A percentile compares a stretch with the other conserved stretches of the same genome.
Evolutionary conservation across 225 moss, liverwort and hornwort genomes (phyloP).

Genomic region (Bryum argenteum): DNA sequence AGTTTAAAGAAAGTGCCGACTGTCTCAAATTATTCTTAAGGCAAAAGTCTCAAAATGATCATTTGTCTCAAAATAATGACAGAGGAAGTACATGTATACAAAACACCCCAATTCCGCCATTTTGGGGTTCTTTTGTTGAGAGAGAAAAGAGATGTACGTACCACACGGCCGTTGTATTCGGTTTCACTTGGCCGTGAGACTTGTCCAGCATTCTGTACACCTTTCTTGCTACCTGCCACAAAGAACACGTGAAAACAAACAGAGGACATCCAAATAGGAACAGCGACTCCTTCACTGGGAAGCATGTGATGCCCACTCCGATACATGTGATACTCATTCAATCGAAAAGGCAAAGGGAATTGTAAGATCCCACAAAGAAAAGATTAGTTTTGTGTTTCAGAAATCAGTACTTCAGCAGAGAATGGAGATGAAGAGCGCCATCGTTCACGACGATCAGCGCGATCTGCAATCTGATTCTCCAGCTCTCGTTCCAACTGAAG

Average conservation of each 20-base stretch:
- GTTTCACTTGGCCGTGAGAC: constrained; percentile 35
- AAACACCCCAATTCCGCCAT: no score
- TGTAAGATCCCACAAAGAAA: no score
- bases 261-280: constrained; percentile 1
- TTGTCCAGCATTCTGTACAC: constrained; percentile 41
- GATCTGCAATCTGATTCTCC: constrained; percentile 37
- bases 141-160: constrained; percentile 11
- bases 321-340: no score
- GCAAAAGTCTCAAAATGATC: no score
- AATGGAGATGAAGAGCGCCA: constrained; percentile 58
- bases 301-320: constrained; percentile 3
- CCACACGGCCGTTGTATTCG: constrained; percentile 46
- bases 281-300: neutral
- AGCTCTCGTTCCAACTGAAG: constrained; percentile 44
- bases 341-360: no score
- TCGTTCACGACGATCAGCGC: constrained; percentile 51
- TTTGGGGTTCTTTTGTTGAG: no score
- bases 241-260: no score
- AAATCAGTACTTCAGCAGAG: constrained; percentile 59
- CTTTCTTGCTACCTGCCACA: constrained; percentile 48
- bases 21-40: no score
- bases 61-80: no score
- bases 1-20: no score
- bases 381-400: no score
- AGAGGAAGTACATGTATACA: no score